Evolutionary conservation across 495 filamentous ascomycete species (phyloP).

Genomic region (Opeltia flavorubescens): DNA sequence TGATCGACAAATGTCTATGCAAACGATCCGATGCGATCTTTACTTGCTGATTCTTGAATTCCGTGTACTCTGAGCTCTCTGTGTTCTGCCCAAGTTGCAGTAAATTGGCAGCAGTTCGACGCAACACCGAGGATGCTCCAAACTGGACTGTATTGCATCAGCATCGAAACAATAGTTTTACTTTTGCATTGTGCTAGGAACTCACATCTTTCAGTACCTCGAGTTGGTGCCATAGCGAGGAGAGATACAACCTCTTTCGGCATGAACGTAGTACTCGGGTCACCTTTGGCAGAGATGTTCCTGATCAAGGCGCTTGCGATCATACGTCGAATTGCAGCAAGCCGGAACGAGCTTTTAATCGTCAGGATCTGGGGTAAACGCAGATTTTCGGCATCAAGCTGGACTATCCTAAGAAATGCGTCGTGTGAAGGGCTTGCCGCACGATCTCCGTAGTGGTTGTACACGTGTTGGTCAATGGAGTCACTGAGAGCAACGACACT

Average conservation of each 20-base stretch:
- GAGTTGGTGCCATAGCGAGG: background rate
- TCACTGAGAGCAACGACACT: slow-evolving; percentile 18
- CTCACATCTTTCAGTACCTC: background rate
- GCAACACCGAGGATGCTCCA: slow-evolving; percentile 19
- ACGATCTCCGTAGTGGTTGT: slow-evolving; percentile 18
- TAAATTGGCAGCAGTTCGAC: background rate
- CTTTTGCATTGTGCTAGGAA: no score
- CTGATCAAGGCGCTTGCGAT: slow-evolving; percentile 11
- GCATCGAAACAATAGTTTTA: background rate
- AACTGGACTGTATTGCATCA: slow-evolving; percentile 9
- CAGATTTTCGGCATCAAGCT: slow-evolving; percentile 14
- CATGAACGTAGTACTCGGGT: background rate
- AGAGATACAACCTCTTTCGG: background rate
- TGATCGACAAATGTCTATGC: slow-evolving; percentile 13
- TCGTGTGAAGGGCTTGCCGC: background rate
- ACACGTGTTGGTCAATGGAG: slow-evolving; percentile 18
- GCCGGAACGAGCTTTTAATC: slow-evolving; percentile 11
- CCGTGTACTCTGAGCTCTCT: background rate
- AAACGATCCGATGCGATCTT: slow-evolving; percentile 10
- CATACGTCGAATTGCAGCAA: slow-evolving; percentile 14
- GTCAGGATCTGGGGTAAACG: slow-evolving; percentile 2
- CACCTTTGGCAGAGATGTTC: slow-evolving; percentile 11
- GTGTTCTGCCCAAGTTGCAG: background rate
- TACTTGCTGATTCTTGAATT: slow-evolving; percentile 1
- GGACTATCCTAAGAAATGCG: background rate